Base-by-base conservation (phyloP, 108 stramenopile genomes). In the Stephanodiscus triporus region DNA sequence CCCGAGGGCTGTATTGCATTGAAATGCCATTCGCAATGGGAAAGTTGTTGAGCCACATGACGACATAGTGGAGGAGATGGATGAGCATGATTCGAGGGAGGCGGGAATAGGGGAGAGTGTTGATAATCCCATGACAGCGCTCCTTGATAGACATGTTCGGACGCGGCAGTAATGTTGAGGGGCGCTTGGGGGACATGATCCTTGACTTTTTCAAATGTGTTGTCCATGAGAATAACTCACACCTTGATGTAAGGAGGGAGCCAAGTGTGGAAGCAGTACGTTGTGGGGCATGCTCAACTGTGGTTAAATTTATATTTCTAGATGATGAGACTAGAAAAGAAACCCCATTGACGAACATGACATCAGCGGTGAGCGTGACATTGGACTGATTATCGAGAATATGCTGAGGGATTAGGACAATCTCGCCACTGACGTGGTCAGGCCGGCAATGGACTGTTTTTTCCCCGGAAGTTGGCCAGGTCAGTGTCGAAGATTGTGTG, bases 401-500 rank as follows among this genome's bases (percentile, higher is more conserved):
- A 8, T 56, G 32, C 0, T 43, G 43, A 4, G 85, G 85, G n/a
- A 82, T 45, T 4, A 20, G 9, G 16, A 72, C 38, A 38, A 63
- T 63, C 13, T 63, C 62, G 0, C 13, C 4, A 1, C 11, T 9
- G 1, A 72, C 61, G 8, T 29, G 42, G 1, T 30, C 32, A 0
- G 72, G 72, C 11, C 10, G 43, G n/a, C 20, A 14, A 16, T 60
- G 48, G 0, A 49, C 47, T 42, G 79, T n/a, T 59, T 70, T 75
- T 78, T 42, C 61, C 77, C 56, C 62, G 69, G 23, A 70, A 11
- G 6, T 34, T 24, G 53, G 30, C 68, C 53, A 37, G 67, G 47
- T 85, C 80, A 16, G 73, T 65, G 9, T 81, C 85, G 55, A 72
- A 81, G 19, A 85, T 82, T 4, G n/a, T n/a, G n/a, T n/a, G n/a